Evolutionary conservation across 441 rosid species (phyloP).

Genomic region (Adansonia grandidieri): DNA sequence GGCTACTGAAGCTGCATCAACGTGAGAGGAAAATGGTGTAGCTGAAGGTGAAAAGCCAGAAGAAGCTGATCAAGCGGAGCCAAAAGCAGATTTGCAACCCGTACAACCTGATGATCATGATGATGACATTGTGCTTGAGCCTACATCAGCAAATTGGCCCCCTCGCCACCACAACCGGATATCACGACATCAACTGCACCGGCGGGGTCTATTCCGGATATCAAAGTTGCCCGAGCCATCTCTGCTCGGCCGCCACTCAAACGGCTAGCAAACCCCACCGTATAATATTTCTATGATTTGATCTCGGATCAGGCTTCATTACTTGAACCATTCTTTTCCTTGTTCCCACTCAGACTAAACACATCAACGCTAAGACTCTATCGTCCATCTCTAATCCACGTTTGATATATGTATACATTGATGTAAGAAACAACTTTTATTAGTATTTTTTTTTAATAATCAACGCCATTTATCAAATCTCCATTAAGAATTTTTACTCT

Average conservation of each 20-base stretch:
- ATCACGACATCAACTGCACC: slow-evolving; percentile 45
- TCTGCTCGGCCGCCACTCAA: slow-evolving; percentile 48
- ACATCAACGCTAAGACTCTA: background rate
- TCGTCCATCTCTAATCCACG: slow-evolving; percentile 2
- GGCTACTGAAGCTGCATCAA: background rate
- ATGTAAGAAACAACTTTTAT: background rate
- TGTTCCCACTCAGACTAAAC: background rate
- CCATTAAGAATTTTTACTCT: background rate
- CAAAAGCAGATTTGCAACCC: slow-evolving; percentile 16
- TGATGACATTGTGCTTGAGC: slow-evolving; percentile 45
- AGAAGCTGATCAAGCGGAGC: slow-evolving; percentile 28
- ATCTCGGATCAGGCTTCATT: slow-evolving; percentile 97
- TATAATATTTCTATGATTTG: slow-evolving; percentile 18
- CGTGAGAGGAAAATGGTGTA: slow-evolving; percentile 26
- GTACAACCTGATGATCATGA: slow-evolving; percentile 14
- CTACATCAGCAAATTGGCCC: slow-evolving; percentile 30
- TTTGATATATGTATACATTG: background rate
- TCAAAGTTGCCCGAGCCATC: slow-evolving; percentile 34
- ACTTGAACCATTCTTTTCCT: slow-evolving; percentile 60
- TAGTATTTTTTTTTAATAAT: no score
- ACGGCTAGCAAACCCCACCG: slow-evolving; percentile 37
- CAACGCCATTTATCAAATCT: background rate
- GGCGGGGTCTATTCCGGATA: slow-evolving; percentile 47
- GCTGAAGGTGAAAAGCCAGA: slow-evolving; percentile 29
- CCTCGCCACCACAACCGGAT: slow-evolving; percentile 40